These are phyloP conservation scores for Camelina sativa DNA, from an alignment of 345 rosid species.

Conservation along the genomic window DNA sequence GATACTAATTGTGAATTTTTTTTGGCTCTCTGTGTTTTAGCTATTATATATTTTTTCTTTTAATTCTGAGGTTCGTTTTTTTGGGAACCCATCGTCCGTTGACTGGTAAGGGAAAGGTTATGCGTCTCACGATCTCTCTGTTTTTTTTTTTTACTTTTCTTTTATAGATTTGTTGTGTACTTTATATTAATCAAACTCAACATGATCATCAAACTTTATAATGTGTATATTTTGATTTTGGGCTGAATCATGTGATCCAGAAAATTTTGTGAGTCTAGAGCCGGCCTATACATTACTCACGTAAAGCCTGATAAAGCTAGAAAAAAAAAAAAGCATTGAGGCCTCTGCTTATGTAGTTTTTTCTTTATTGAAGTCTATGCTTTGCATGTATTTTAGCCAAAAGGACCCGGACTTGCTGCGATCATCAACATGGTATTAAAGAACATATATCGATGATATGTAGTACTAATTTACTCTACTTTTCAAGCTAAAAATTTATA, in stretches of 20 bases:
- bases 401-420: no score
- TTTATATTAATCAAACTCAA: constrained; percentile 6
- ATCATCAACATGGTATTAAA: background rate
- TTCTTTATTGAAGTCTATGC: no score
- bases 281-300: background rate
- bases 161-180: background rate
- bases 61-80: constrained; percentile 34
- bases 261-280: background rate
- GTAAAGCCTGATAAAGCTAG: background rate
- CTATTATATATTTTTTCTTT: constrained; percentile 19
- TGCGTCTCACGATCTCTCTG: constrained; percentile 46
- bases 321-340: background rate
- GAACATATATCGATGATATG: background rate
- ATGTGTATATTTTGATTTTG: constrained; percentile 5
- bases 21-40: constrained; percentile 6
- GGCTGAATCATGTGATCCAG: background rate
- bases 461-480: background rate
- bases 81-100: constrained; percentile 37
- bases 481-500: background rate
- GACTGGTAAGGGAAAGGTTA: constrained; percentile 28
- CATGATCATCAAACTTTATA: constrained; percentile 6
- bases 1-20: constrained; percentile 39
- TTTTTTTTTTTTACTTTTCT: background rate
- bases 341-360: background rate
- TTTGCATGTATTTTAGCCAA: no score